Evolutionary conservation across 768 basidiomycete species (phyloP).

Genomic region (Termitomyces sp.): DNA sequence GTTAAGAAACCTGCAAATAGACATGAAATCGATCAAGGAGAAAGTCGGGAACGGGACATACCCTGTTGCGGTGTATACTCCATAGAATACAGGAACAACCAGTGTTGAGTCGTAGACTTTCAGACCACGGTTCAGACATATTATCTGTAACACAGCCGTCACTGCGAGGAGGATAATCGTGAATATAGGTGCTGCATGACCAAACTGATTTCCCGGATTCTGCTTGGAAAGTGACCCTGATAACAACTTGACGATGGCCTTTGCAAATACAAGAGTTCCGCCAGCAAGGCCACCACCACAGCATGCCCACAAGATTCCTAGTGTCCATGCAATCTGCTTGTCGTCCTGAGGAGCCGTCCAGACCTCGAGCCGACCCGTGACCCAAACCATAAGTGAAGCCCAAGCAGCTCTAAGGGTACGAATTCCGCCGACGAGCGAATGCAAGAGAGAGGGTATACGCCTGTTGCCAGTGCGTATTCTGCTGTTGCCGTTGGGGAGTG

Average conservation of each 20-base stretch:
- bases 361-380: constrained; percentile 59
- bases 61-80: constrained; percentile 84
- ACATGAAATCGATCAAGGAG: not conserved
- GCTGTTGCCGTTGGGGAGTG: not conserved
- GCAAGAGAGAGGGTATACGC: not conserved
- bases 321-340: constrained; percentile 80
- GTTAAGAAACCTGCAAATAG: constrained; percentile 33
- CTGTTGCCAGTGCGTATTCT: not conserved
- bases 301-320: constrained; percentile 93
- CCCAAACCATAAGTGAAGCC: constrained; percentile 41
- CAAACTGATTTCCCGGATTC: constrained; percentile 85
- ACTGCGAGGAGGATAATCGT: constrained; percentile 59
- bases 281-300: constrained; percentile 89
- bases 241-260: constrained; percentile 72
- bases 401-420: constrained; percentile 33
- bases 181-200: constrained; percentile 75
- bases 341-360: constrained; percentile 83
- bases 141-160: constrained; percentile 86
- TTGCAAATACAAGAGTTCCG: constrained; percentile 78
- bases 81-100: constrained; percentile 94
- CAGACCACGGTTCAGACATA: constrained; percentile 87
- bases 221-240: constrained; percentile 72
- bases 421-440: constrained; percentile 9
- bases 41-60: constrained; percentile 23
- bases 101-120: constrained; percentile 86